phyloP scores from a whole-genome alignment of 176 grass and related monocot species.

The Avena insularis region DNA sequence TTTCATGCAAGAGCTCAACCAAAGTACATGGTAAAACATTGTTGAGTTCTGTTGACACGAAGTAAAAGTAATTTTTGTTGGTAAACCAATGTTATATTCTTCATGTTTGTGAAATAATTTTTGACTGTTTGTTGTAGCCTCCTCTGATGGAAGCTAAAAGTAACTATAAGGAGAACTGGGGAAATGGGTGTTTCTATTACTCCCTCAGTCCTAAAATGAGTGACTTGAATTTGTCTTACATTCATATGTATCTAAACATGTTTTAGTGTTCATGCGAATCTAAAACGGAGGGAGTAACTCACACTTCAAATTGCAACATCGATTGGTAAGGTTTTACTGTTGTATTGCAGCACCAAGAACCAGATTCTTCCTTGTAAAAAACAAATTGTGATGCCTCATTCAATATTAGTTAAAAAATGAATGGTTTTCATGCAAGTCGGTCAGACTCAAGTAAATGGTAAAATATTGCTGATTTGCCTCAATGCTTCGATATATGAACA shows the following conservation, averaged over 20 bases:
- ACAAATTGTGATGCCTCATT: not conserved
- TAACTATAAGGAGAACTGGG: not conserved
- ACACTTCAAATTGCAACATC: not conserved
- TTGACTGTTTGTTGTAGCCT: not conserved
- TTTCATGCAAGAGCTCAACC: no score
- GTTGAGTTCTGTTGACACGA: not conserved
- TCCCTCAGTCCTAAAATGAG: no score
- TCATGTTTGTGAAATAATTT: not conserved
- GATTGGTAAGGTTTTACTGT: not conserved
- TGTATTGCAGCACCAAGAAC: not conserved
- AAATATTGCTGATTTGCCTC: slow-evolving; percentile 1
- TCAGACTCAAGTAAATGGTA: not conserved
- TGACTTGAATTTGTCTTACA: no score
- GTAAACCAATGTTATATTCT: not conserved
- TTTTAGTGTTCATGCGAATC: no score
- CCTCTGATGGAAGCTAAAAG: not conserved
- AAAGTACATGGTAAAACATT: no score
- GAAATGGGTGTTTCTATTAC: not conserved
- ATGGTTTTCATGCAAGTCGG: not conserved
- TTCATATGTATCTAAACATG: no score
- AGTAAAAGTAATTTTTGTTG: no score
- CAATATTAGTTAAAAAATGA: not conserved
- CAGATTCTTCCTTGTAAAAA: not conserved
- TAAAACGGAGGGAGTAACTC: not conserved
- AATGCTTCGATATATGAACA: slow-evolving; percentile 11